These are phyloP conservation scores for Fusarium longipes DNA, from an alignment of 2,329 filamentous ascomycete species.

Conservation along the genomic window DNA sequence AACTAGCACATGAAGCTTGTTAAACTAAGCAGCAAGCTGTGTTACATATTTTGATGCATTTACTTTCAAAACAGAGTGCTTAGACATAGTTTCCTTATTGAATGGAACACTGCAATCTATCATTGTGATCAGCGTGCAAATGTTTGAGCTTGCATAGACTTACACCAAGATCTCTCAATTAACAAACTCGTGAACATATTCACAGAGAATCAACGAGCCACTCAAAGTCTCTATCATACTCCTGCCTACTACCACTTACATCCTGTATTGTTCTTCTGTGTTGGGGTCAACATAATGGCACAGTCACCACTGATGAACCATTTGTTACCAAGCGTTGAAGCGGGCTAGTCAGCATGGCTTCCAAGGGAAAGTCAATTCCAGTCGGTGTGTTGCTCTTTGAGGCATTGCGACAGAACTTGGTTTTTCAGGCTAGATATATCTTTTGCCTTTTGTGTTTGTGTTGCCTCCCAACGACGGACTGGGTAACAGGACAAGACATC, in stretches of 20 bases:
- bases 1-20: background rate
- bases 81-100: background rate
- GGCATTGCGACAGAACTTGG: background rate
- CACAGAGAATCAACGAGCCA: background rate
- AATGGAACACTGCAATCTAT: background rate
- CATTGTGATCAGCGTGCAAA: background rate
- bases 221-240: background rate
- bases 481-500: background rate
- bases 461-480: background rate
- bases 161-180: background rate
- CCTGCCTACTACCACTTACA: background rate
- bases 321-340: background rate
- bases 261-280: background rate
- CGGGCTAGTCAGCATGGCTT: background rate
- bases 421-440: background rate
- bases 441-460: background rate
- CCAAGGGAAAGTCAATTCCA: background rate
- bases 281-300: background rate
- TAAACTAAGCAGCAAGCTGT: background rate
- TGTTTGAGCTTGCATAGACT: background rate
- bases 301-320: background rate
- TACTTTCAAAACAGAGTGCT: background rate
- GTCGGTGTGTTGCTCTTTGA: no score
- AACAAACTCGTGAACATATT: background rate
- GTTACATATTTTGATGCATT: background rate